Conservation (phyloP, 441 rosid species). For the Dalechampia spathulata region DNA sequence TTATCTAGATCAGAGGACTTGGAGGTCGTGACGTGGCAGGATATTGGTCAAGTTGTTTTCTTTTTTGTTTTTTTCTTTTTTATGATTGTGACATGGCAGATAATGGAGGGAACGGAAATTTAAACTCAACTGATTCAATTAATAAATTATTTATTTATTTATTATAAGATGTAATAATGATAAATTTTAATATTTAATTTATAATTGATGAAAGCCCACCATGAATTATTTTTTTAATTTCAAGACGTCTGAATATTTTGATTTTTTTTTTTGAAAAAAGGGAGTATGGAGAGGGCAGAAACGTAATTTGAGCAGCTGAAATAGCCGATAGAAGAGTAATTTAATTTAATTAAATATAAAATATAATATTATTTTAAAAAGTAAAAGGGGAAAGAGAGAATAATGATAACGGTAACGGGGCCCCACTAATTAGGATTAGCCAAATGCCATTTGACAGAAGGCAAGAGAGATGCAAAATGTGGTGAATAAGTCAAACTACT, state of each 20-base stretch:
- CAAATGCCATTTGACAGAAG: conserved; percentile 2
- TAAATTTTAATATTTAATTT: too few relatives aligned
- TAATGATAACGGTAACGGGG: conserved; percentile 43
- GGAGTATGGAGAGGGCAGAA: not conserved
- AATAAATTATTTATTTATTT: too few relatives aligned
- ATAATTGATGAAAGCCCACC: too few relatives aligned
- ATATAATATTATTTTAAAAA: not conserved
- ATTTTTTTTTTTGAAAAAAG: not conserved
- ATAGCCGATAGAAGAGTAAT: not conserved
- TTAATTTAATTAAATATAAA: too few relatives aligned
- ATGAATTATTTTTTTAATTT: too few relatives aligned
- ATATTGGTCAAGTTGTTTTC: not conserved
- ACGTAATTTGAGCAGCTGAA: not conserved
- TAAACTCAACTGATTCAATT: not conserved
- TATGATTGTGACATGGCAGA: conserved; percentile 9
- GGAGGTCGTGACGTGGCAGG: not conserved
- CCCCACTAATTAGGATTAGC: conserved; percentile 23
- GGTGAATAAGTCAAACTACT: conserved; percentile 26
- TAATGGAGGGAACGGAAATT: conserved; percentile 17
- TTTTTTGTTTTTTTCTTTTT: not conserved
- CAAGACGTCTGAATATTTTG: not conserved
- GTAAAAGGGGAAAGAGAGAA: conserved; percentile 15
- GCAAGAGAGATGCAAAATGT: not conserved
- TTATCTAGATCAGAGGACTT: not conserved
- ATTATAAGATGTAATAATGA: too few relatives aligned